A percentile compares a stretch with the other conserved stretches of the same genome.
These are phyloP conservation scores for Allomyces javanicus DNA, from an alignment of 192 early-diverging fungal species.

Conservation along the genomic window DNA sequence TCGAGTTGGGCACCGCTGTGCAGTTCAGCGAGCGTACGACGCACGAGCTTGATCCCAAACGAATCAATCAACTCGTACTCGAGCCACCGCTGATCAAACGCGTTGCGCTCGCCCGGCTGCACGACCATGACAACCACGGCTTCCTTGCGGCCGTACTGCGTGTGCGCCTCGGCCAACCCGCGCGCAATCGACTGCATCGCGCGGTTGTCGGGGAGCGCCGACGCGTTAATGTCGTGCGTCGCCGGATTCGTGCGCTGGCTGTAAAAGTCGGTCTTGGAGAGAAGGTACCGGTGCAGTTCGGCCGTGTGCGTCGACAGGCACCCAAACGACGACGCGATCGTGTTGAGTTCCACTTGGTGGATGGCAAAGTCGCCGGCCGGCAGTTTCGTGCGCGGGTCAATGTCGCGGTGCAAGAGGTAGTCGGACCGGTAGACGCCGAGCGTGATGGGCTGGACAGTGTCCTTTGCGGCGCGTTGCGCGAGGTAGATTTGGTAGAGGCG, in stretches of 20 bases:
- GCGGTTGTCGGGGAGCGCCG: conserved; percentile 1
- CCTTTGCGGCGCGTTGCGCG: conserved; percentile 23
- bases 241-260: neutral
- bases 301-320: conserved; percentile 51
- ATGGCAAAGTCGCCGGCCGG: conserved; percentile 26
- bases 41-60: conserved; percentile 36
- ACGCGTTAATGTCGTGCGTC: neutral
- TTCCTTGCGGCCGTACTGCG: neutral
- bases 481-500: conserved; percentile 59
- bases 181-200: neutral
- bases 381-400: conserved; percentile 10
- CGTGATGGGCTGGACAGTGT: conserved; percentile 37
- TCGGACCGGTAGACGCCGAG: conserved; percentile 85
- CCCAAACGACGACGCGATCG: conserved; percentile 80
- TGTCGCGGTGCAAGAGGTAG: conserved; percentile 60
- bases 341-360: conserved; percentile 94
- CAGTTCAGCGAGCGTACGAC: conserved; percentile 50
- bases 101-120: conserved; percentile 80
- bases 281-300: conserved; percentile 52
- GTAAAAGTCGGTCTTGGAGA: neutral
- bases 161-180: neutral
- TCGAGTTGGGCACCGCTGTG: conserved; percentile 32
- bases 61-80: conserved; percentile 51
- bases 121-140: conserved; percentile 72
- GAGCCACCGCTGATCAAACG: conserved; percentile 79